A percentile compares a stretch with the other conserved stretches of the same genome.
Conservation (phyloP, 23 red algal genomes). For the Gracilaria caudata region DNA sequence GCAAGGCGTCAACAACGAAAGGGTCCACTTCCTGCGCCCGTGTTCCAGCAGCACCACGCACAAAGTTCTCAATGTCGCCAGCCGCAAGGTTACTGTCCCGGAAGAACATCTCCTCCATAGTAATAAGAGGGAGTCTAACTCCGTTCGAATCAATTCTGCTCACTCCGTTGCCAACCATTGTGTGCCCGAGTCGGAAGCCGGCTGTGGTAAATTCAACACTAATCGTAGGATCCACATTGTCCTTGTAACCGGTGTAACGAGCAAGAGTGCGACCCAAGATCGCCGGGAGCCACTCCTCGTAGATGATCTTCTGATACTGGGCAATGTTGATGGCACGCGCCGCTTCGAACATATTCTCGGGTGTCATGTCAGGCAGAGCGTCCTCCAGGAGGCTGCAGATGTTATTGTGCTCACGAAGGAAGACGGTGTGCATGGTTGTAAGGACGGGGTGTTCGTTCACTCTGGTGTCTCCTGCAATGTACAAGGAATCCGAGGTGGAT, state of each 20-base stretch:
- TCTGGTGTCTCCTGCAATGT: slow-evolving; percentile 48
- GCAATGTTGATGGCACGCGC: slow-evolving; percentile 49
- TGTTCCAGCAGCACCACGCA: slow-evolving; percentile 29
- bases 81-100: neutral
- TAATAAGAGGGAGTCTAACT: slow-evolving; percentile 5
- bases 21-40: slow-evolving; percentile 41
- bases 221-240: slow-evolving; percentile 24
- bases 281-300: slow-evolving; percentile 46
- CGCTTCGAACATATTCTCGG: slow-evolving; percentile 17
- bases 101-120: slow-evolving; percentile 37
- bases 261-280: slow-evolving; percentile 13
- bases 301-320: slow-evolving; percentile 53
- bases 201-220: slow-evolving; percentile 66
- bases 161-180: slow-evolving; percentile 55
- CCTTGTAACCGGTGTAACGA: slow-evolving; percentile 27
- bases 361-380: neutral
- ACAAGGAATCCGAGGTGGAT: slow-evolving; percentile 27
- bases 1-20: slow-evolving; percentile 24
- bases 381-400: slow-evolving; percentile 12
- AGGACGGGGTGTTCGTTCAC: slow-evolving; percentile 47
- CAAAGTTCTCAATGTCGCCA: slow-evolving; percentile 36
- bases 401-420: slow-evolving; percentile 66
- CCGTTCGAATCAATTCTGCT: slow-evolving; percentile 7
- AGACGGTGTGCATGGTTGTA: slow-evolving; percentile 42
- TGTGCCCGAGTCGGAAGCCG: slow-evolving; percentile 57